phyloP scores from a whole-genome alignment of 177 flowering plant species.

The Vitis hybrid region DNA sequence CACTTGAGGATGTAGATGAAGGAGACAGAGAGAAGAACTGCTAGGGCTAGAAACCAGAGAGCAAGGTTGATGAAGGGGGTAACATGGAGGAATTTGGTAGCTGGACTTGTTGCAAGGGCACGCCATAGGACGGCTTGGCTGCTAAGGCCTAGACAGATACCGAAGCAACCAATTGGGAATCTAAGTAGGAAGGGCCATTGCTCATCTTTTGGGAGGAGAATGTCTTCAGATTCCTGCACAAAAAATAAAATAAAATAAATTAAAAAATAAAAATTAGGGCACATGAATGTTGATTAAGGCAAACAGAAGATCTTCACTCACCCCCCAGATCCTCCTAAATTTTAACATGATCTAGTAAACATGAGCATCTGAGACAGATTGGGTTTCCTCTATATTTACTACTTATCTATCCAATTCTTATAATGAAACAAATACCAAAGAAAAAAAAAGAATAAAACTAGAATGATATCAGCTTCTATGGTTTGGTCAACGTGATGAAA shows the following conservation, averaged over 20 bases:
- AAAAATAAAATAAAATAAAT: background rate
- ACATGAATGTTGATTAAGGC: too few species aligned
- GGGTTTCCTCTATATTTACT: background rate
- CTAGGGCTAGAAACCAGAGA: slow-evolving; percentile 71
- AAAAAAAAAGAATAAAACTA: too few species aligned
- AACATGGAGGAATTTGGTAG: slow-evolving; percentile 76
- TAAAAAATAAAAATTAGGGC: too few species aligned
- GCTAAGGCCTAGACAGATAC: slow-evolving; percentile 89
- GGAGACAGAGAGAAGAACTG: slow-evolving; percentile 48
- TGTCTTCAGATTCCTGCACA: slow-evolving; percentile 79
- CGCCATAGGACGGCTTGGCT: slow-evolving; percentile 95
- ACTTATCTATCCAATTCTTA: background rate
- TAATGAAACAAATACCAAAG: background rate
- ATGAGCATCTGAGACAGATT: too few species aligned
- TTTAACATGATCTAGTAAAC: too few species aligned
- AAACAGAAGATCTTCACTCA: too few species aligned
- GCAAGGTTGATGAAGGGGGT: slow-evolving; percentile 60
- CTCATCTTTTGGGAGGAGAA: slow-evolving; percentile 87
- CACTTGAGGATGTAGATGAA: slow-evolving; percentile 71
- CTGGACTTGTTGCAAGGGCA: slow-evolving; percentile 68
- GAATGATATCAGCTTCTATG: too few species aligned
- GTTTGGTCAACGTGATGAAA: background rate
- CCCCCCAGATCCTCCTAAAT: too few species aligned
- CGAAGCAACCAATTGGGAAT: slow-evolving; percentile 89
- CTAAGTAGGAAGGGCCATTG: slow-evolving; percentile 96